A percentile compares a stretch with the other conserved stretches of the same genome.
Evolutionary conservation across 2,329 filamentous ascomycete species (phyloP).

Genomic region (Dactylellina sp.): DNA sequence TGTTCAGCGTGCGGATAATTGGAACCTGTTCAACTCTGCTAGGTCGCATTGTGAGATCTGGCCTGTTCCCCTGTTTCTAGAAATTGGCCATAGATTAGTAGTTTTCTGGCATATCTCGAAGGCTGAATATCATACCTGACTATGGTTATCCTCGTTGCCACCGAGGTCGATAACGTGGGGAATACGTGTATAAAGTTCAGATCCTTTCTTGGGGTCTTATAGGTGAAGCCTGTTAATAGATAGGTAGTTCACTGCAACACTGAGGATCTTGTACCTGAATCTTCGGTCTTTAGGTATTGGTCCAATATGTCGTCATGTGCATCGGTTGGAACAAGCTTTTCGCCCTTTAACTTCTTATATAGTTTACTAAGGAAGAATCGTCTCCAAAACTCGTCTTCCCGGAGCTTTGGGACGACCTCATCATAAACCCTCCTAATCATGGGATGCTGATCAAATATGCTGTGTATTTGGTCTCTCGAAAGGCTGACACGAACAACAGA

Average conservation of each 20-base stretch:
- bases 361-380: constrained; percentile 92
- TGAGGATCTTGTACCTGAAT: constrained; percentile 65
- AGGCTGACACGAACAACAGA: constrained; percentile 83
- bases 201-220: constrained; percentile 64
- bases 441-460: constrained; percentile 93
- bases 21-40: constrained; percentile 79
- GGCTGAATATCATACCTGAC: constrained; percentile 62
- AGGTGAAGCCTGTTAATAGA: not conserved
- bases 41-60: constrained; percentile 90
- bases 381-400: constrained; percentile 87
- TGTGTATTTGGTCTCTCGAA: constrained; percentile 88
- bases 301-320: constrained; percentile 83
- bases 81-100: not conserved
- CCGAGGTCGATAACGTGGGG: constrained; percentile 92
- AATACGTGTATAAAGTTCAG: constrained; percentile 74
- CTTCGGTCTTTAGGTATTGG: constrained; percentile 81
- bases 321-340: constrained; percentile 83
- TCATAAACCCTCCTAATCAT: constrained; percentile 91
- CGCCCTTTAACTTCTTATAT: constrained; percentile 90
- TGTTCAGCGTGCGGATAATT: constrained; percentile 89
- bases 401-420: constrained; percentile 85
- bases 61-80: constrained; percentile 81
- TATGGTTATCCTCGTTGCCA: constrained; percentile 94
- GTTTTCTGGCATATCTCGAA: not conserved
- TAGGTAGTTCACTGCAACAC: not conserved